Conservation (phyloP, 108 stramenopile species). For the Schizochytrium sp. region DNA sequence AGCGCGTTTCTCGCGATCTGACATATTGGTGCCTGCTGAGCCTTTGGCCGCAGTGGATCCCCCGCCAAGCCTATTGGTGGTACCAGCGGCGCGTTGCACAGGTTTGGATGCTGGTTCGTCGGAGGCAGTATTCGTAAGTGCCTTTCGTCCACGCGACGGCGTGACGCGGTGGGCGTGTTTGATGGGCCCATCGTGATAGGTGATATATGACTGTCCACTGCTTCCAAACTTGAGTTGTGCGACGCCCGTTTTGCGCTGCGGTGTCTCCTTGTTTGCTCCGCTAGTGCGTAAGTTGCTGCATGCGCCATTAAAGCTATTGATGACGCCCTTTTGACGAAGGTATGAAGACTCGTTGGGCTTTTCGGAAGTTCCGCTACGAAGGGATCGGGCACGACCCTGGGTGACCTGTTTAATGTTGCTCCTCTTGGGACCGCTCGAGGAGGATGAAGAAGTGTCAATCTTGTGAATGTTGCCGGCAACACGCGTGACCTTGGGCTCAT, state of each 20-base stretch:
- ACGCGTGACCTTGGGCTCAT: background rate
- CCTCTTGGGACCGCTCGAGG: background rate
- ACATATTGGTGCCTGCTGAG: background rate
- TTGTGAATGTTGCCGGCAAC: background rate
- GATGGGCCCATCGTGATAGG: background rate
- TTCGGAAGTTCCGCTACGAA: background rate
- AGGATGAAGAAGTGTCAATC: background rate
- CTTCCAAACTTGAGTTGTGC: background rate
- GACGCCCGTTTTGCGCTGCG: background rate
- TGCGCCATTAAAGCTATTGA: background rate
- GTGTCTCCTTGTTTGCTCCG: background rate
- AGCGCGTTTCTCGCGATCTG: conserved; percentile 10
- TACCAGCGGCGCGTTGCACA: background rate
- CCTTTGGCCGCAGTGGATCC: background rate
- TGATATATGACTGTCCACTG: background rate
- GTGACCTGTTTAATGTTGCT: background rate
- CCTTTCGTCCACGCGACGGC: background rate
- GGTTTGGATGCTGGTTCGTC: background rate
- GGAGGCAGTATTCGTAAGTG: background rate
- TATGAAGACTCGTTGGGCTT: conserved; percentile 10
- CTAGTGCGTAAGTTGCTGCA: background rate
- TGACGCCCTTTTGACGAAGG: conserved; percentile 5
- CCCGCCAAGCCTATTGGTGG: background rate
- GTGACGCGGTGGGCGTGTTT: background rate
- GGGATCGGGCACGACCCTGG: background rate